phyloP scores from a whole-genome alignment of 2,329 filamentous ascomycete genomes.

The Fusarium sp. region DNA sequence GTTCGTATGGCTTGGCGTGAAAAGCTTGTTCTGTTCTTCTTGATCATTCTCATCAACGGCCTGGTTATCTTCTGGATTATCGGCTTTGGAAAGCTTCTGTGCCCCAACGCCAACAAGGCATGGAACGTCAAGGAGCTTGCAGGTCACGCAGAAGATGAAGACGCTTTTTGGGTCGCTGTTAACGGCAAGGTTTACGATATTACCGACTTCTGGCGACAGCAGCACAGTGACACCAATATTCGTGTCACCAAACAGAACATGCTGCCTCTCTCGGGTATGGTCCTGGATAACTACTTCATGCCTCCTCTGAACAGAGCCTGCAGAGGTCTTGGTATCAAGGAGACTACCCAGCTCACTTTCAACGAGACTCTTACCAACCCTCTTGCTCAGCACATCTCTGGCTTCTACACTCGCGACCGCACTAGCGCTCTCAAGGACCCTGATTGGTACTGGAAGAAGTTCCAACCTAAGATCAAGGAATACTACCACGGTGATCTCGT shows the following conservation, averaged over 20 bases:
- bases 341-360: slow-evolving; percentile 66
- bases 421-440: slow-evolving; percentile 69
- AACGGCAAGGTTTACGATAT: slow-evolving; percentile 93
- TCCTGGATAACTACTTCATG: slow-evolving; percentile 87
- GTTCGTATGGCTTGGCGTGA: slow-evolving; percentile 98
- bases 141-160: slow-evolving; percentile 76
- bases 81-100: slow-evolving; percentile 84
- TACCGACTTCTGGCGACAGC: slow-evolving; percentile 83
- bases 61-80: slow-evolving; percentile 93
- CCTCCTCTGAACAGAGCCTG: slow-evolving; percentile 82
- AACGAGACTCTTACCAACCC: slow-evolving; percentile 71
- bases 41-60: slow-evolving; percentile 86
- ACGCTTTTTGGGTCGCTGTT: slow-evolving; percentile 89
- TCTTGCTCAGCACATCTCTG: slow-evolving; percentile 76
- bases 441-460: slow-evolving; percentile 82
- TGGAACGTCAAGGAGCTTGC: slow-evolving; percentile 81
- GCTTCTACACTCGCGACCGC: slow-evolving; percentile 65
- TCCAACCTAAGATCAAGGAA: slow-evolving; percentile 82
- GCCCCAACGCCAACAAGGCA: slow-evolving; percentile 90
- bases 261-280: slow-evolving; percentile 80
- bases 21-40: slow-evolving; percentile 83
- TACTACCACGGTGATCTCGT: slow-evolving; percentile 92
- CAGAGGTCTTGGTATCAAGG: slow-evolving; percentile 73
- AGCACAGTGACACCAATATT: slow-evolving; percentile 81
- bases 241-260: slow-evolving; percentile 74